Percentiles rank a stretch among this genome's conserved stretches.
Evolutionary conservation across 2,329 filamentous ascomycete species (phyloP).

Genomic region (Dactylellina haptotyla): DNA sequence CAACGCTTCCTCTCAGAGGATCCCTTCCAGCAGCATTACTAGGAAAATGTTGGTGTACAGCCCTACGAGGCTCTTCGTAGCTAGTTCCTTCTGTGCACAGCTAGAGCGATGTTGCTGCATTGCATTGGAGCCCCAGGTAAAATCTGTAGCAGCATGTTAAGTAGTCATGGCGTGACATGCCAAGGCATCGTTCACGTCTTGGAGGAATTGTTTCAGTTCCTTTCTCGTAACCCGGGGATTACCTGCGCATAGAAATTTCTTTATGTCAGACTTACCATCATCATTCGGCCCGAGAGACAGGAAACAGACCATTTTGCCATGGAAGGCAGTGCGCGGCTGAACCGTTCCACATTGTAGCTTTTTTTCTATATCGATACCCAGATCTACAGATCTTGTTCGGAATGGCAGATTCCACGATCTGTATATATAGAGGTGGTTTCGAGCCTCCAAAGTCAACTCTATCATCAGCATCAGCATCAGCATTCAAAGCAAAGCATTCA

Average conservation of each 20-base stretch:
- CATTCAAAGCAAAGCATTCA: slow-evolving; percentile 10
- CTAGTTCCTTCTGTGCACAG: too few relatives aligned
- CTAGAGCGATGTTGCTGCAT: too few relatives aligned
- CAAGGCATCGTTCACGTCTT: neutral
- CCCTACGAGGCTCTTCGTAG: slow-evolving; percentile 40
- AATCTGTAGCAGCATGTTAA: too few relatives aligned
- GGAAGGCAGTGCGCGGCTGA: slow-evolving; percentile 31
- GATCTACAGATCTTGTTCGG: neutral
- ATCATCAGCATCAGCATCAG: slow-evolving; percentile 23
- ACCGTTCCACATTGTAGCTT: neutral
- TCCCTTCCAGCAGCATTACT: neutral
- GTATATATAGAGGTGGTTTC: slow-evolving; percentile 41
- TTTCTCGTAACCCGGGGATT: slow-evolving; percentile 2
- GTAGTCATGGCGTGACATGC: too few relatives aligned
- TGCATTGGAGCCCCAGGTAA: too few relatives aligned
- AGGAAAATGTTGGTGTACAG: slow-evolving; percentile 2
- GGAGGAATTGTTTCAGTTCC: slow-evolving; percentile 23
- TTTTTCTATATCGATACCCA: neutral
- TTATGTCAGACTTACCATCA: slow-evolving; percentile 38
- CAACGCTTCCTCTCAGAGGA: neutral
- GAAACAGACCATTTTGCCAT: neutral
- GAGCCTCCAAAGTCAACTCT: neutral
- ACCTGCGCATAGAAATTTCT: slow-evolving; percentile 15
- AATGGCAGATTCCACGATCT: neutral
- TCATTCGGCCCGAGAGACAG: slow-evolving; percentile 3